Evolutionary conservation across 2,329 filamentous ascomycete genomes (phyloP), one percentile per base, ranked within the genome.

Genomic region (Helminthosporium solani): DNA sequence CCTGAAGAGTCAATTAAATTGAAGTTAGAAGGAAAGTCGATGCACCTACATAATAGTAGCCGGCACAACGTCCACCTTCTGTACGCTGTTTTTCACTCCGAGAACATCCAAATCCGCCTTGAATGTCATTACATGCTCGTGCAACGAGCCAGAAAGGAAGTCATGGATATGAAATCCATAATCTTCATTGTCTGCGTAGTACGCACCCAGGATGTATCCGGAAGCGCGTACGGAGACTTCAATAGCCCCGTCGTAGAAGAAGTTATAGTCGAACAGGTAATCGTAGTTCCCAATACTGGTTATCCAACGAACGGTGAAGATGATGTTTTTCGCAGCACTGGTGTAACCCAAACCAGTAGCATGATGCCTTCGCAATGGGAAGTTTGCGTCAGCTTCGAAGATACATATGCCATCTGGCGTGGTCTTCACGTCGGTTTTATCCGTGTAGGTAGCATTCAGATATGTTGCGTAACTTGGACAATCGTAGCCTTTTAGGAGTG

Each of bases 381-480:
- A 65, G 27, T 60, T 62, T 1, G 54, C 44, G 18, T 60, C 56
- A 14, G 44, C 47, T 42, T 65, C 62, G 20, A 65, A 65, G 16
- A 64, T 38, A 27, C 81, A 85, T 33, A 84, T 76, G 47, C 72
- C 61, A 44, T 79, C 73, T 0, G 70, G 67, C 0, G 73, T 75
- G 1, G 67, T 73, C 45, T 75, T 74, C 1, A 61, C 63, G 2
- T 71, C 69, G 44, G 75, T 77, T 43, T 40, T 40, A 12, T 46
- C 38, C 7, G 50, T 49, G 23, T 75, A 77, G 2, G 70, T 69
- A 1, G 68, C 70, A 59, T 79, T 75, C 16, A 81, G 64, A 47
- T 76, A 82, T 0, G 75, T 77, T 0, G 78, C 70, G 40, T 78
- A 73, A 0, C 70, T 51, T 0, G 79, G 79, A 53, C 79, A 83